phyloP scores from a whole-genome alignment of 2,329 filamentous ascomycete genomes.

The Claviceps sp. region DNA sequence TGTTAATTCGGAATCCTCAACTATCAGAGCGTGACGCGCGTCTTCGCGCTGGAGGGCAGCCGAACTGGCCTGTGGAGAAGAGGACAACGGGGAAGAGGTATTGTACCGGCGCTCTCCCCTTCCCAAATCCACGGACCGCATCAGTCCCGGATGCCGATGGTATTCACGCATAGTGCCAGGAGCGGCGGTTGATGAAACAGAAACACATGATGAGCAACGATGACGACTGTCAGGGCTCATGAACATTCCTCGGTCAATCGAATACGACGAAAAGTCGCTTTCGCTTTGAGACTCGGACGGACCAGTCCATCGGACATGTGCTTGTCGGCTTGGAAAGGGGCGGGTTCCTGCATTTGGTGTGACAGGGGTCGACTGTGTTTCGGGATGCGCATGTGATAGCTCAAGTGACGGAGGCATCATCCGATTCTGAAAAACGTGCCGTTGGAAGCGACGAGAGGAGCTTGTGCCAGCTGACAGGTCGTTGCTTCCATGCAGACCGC shows the following conservation, averaged over 20 bases:
- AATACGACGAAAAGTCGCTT: slow-evolving; percentile 41
- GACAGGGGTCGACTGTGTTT: slow-evolving; percentile 17
- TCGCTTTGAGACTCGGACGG: slow-evolving; percentile 27
- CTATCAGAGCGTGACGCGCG: slow-evolving; percentile 20
- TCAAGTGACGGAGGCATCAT: slow-evolving; percentile 29
- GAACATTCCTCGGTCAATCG: slow-evolving; percentile 49
- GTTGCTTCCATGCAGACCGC: background rate
- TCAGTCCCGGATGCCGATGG: slow-evolving; percentile 29
- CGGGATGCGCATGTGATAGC: slow-evolving; percentile 16
- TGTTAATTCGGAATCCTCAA: background rate
- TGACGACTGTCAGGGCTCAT: slow-evolving; percentile 51
- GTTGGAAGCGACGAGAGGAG: slow-evolving; percentile 17
- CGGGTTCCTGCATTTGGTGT: slow-evolving; percentile 25
- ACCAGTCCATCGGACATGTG: slow-evolving; percentile 22
- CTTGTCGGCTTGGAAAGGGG: slow-evolving; percentile 24
- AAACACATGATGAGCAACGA: slow-evolving; percentile 43
- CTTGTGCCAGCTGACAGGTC: slow-evolving; percentile 11
- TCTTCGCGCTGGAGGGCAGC: slow-evolving; percentile 29
- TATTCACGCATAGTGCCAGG: slow-evolving; percentile 43
- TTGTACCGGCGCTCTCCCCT: slow-evolving; percentile 16
- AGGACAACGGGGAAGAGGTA: slow-evolving; percentile 26
- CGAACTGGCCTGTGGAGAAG: slow-evolving; percentile 18
- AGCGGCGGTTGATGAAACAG: slow-evolving; percentile 34
- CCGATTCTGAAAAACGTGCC: slow-evolving; percentile 32
- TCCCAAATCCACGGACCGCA: slow-evolving; percentile 30